Conservation (phyloP, 345 rosid species). For the Punica granatum region DNA sequence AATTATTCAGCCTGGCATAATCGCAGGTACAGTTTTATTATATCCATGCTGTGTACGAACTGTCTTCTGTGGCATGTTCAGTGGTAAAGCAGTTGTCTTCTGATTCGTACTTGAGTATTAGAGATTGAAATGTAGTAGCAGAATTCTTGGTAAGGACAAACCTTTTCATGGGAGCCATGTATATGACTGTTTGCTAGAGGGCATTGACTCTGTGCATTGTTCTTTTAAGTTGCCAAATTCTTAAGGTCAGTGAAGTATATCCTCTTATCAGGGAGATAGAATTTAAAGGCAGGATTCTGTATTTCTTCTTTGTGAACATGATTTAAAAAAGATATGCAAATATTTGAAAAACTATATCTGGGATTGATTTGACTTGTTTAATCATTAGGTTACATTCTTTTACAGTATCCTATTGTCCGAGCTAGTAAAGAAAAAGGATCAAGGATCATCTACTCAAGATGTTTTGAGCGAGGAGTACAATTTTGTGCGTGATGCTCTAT, state of each 20-base stretch:
- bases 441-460: conserved; percentile 45
- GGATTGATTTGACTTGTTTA: neutral
- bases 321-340: neutral
- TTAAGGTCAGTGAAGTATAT: neutral
- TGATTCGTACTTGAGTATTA: neutral
- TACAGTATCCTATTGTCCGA: conserved; percentile 73
- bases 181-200: neutral
- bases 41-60: neutral
- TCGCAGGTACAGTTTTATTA: conserved; percentile 50
- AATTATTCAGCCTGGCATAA: conserved; percentile 99
- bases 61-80: neutral
- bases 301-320: neutral
- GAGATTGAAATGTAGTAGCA: neutral
- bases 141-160: neutral
- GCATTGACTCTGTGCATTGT: neutral
- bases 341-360: neutral
- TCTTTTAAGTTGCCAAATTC: neutral
- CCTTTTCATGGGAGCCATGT: neutral
- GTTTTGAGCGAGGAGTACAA: conserved; percentile 63
- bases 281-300: neutral
- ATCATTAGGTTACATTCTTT: conserved; percentile 7
- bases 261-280: neutral
- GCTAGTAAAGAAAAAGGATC: conserved; percentile 42
- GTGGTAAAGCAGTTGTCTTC: neutral
- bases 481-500: conserved; percentile 63